Percentiles rank a stretch among this genome's conserved stretches.
phyloP scores from a whole-genome alignment of 805 yeast species.

The Kodamaea lidongshanica region DNA sequence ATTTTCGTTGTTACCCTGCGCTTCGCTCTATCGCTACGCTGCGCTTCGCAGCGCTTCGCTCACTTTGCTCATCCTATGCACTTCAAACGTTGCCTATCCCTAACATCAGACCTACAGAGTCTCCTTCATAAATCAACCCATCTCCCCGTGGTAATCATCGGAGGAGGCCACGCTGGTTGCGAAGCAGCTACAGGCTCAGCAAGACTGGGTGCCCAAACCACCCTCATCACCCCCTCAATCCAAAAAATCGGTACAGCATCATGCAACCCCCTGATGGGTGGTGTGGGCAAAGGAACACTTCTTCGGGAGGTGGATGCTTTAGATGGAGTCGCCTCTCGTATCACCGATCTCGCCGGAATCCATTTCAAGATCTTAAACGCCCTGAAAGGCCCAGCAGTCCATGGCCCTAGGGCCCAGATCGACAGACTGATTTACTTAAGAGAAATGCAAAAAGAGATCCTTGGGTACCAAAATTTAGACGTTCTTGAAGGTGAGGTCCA shows the following conservation, averaged over 20 bases:
- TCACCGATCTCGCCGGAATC: conserved; percentile 91
- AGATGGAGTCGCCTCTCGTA: conserved; percentile 81
- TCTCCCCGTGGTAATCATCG: conserved; percentile 77
- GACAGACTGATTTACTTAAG: conserved; percentile 72
- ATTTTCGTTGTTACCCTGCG: too few relatives aligned
- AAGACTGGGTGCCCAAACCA: conserved; percentile 65
- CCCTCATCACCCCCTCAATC: conserved; percentile 70
- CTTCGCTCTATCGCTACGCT: too few relatives aligned
- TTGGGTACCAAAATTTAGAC: conserved; percentile 48
- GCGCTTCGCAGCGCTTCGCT: too few relatives aligned
- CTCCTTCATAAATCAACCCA: conserved; percentile 21
- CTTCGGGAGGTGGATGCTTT: conserved; percentile 91
- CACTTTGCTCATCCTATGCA: too few relatives aligned
- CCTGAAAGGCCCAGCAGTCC: conserved; percentile 92
- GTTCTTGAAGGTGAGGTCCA: conserved; percentile 73
- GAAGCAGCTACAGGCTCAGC: conserved; percentile 96
- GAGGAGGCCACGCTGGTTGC: conserved; percentile 99
- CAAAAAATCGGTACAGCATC: conserved; percentile 87
- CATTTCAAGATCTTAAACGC: conserved; percentile 82
- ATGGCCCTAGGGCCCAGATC: conserved; percentile 97
- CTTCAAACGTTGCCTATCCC: too few relatives aligned
- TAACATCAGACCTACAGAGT: too few relatives aligned
- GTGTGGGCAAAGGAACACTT: conserved; percentile 94
- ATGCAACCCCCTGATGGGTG: conserved; percentile 97
- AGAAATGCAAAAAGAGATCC: conserved; percentile 71